These are phyloP conservation scores for Hericium rajendrae DNA, from an alignment of 768 basidiomycete genomes.

Conservation along the genomic window DNA sequence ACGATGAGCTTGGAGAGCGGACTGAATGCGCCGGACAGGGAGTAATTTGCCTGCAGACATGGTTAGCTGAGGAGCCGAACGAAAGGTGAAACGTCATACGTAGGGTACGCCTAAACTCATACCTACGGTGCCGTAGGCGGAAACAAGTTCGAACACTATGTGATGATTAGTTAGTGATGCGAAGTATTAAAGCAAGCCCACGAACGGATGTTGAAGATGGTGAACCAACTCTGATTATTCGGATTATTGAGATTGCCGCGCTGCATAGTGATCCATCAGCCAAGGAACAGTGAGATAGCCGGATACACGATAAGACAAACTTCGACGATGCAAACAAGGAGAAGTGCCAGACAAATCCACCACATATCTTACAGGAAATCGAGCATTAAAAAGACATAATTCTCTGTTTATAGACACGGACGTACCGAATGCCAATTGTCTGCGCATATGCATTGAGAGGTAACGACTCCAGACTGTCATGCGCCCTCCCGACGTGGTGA, in stretches of 20 bases:
- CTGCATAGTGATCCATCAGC: conserved; percentile 25
- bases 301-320: conserved; percentile 27
- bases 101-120: conserved; percentile 81
- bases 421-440: conserved; percentile 86
- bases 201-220: conserved; percentile 71
- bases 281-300: neutral
- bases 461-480: conserved; percentile 68
- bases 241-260: conserved; percentile 47
- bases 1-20: conserved; percentile 84
- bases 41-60: conserved; percentile 57
- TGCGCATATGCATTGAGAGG: conserved; percentile 71
- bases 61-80: conserved; percentile 7
- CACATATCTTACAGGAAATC: conserved; percentile 70
- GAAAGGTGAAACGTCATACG: conserved; percentile 31
- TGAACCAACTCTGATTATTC: conserved; percentile 60
- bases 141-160: conserved; percentile 78
- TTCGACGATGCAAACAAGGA: conserved; percentile 90
- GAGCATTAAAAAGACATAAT: neutral
- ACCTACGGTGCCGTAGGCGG: conserved; percentile 84
- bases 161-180: neutral
- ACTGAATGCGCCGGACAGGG: conserved; percentile 68
- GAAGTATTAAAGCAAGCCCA: conserved; percentile 3
- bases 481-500: conserved; percentile 33
- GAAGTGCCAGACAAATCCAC: conserved; percentile 84
- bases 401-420: neutral